Base-by-base conservation (phyloP, 495 filamentous ascomycete genomes). In the Annulohypoxylon bovei region DNA sequence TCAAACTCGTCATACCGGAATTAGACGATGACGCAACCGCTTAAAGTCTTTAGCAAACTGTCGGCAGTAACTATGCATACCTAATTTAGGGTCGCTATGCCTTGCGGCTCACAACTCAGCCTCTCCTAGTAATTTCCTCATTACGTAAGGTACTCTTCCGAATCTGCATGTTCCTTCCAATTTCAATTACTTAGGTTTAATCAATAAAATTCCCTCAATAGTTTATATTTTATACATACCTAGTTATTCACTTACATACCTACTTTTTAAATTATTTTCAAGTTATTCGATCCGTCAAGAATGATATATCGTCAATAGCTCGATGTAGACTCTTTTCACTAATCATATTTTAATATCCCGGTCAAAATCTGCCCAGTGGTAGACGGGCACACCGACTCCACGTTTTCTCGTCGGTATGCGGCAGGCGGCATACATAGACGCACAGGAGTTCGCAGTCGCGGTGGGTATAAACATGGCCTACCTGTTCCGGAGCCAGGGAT, bases 381-480 rank as follows among this genome's bases (percentile, higher is more conserved):
- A 18, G 16, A 46, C 35, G 20, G 18, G 9, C 57, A 72, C 69
- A 72, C 64, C 53, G 69, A 65, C 69, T 65, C 70, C 65, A 68
- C 33, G 60, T 66, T 73, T 55, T 73, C 62, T 67, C 67, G 39
- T 56, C 65, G 70, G 70, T 39, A 65, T 44, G 16, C 61, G 44
- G 64, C 65, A 65, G 56, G 39, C 37, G 14, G 53, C 68, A 63
- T 67, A 60, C 59, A 67, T 53, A 62, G 30, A 70, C 58, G 67
- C 66, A 65, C 66, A 73, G 66, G 66, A 73, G 71, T 70, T 73
- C 71, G 71, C 71, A 73, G 71, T 62, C 54, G n/a, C 25, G 3
- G 56, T 53, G 52, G 44, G 33, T 49, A 18, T 54, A 39, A 11
- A 22, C 50, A 63, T 46, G 44, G 3, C 25, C 40, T 30, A 39